A percentile compares a stretch with the other conserved stretches of the same genome.
These are phyloP conservation scores for Hymenoscyphus linearis DNA, from an alignment of 2,329 filamentous ascomycete genomes.

Conservation along the genomic window DNA sequence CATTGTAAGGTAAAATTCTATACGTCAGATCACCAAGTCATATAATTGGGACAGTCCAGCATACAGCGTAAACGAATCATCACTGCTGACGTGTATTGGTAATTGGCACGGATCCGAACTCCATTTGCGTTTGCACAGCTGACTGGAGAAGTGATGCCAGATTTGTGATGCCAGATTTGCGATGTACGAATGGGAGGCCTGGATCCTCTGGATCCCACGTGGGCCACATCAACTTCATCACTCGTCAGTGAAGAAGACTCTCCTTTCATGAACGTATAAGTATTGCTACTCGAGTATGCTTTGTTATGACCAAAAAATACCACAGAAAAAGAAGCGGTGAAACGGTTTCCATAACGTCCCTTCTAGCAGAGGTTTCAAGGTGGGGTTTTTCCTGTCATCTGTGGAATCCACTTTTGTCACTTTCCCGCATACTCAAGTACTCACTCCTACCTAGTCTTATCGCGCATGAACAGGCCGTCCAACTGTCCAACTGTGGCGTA, in stretches of 20 bases:
- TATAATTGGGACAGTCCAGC: no score
- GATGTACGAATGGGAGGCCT: neutral
- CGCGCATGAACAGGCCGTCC: neutral
- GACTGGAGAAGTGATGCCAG: neutral
- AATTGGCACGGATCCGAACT: no score
- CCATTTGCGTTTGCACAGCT: neutral
- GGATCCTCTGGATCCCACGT: neutral
- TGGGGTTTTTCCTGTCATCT: neutral
- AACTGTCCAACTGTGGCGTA: no score
- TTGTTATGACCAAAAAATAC: conserved; percentile 12
- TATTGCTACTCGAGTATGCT: no score
- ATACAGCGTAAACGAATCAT: no score
- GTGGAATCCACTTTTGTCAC: neutral
- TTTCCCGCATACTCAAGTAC: neutral
- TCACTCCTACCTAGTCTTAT: no score
- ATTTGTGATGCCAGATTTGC: no score
- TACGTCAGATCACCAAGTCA: no score
- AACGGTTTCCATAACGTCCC: neutral
- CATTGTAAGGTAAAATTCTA: no score
- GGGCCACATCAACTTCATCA: neutral
- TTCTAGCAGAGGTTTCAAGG: neutral
- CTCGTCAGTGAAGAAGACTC: neutral
- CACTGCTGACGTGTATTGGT: no score
- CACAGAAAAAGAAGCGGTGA: conserved; percentile 11
- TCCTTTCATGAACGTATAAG: neutral